A percentile compares a stretch with the other conserved stretches of the same genome.
These are phyloP conservation scores for Cladorrhinum sp. DNA, from an alignment of 2,329 filamentous ascomycete species.

Conservation along the genomic window DNA sequence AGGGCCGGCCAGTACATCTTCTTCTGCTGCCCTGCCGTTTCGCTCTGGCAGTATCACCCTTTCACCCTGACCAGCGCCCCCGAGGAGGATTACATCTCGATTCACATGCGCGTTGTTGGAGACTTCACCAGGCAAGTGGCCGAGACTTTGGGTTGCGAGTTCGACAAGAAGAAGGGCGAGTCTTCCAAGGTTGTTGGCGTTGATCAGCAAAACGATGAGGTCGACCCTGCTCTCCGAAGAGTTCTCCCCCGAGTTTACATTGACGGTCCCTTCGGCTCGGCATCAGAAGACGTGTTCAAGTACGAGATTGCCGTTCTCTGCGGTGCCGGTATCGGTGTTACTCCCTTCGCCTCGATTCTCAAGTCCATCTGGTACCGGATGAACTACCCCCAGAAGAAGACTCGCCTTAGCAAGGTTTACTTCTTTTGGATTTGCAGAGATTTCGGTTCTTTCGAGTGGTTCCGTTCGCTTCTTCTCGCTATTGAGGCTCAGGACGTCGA, in stretches of 20 bases:
- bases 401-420: conserved; percentile 78
- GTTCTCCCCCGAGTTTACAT: conserved; percentile 78
- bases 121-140: conserved; percentile 74
- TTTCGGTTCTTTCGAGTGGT: conserved; percentile 88
- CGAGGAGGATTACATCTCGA: conserved; percentile 86
- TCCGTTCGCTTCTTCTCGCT: conserved; percentile 75
- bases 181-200: conserved; percentile 68
- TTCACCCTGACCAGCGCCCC: conserved; percentile 84
- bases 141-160: conserved; percentile 70
- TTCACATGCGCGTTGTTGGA: conserved; percentile 79
- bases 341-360: conserved; percentile 81
- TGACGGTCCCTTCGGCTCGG: conserved; percentile 81
- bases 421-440: conserved; percentile 92
- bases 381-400: conserved; percentile 81
- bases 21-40: conserved; percentile 81
- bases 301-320: conserved; percentile 78
- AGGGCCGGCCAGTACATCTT: conserved; percentile 85
- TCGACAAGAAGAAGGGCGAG: conserved; percentile 56
- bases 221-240: conserved; percentile 68
- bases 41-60: conserved; percentile 84
- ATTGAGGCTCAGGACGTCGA: conserved; percentile 85
- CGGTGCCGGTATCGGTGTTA: conserved; percentile 79
- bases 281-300: conserved; percentile 87
- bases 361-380: conserved; percentile 94
- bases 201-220: conserved; percentile 54